Evolutionary conservation across 2,329 filamentous ascomycete genomes (phyloP).

Genomic region (Thermothelomyces thermophilus): DNA sequence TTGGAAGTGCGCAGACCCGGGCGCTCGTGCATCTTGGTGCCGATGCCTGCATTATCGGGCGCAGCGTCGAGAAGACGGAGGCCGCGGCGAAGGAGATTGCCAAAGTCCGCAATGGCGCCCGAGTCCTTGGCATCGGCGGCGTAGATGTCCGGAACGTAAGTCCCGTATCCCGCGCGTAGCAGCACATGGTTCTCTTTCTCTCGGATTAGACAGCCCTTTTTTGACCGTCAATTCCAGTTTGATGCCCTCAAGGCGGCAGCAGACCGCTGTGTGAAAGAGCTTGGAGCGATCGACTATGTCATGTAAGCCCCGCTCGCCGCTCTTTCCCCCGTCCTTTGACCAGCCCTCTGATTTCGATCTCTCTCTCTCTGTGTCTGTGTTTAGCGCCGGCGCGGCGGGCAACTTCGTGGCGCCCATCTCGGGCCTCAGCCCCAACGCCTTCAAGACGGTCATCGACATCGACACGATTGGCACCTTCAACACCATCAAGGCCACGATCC

Average conservation of each 20-base stretch:
- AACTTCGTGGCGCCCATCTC: conserved; percentile 89
- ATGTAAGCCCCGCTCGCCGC: conserved; percentile 53
- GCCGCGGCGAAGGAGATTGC: conserved; percentile 73
- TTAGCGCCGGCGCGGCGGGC: conserved; percentile 83
- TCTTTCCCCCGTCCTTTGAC: too few relatives aligned
- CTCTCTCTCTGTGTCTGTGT: conserved; percentile 1
- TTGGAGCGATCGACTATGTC: conserved; percentile 85
- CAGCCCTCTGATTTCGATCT: too few relatives aligned
- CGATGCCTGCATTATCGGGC: conserved; percentile 88
- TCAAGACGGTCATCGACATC: conserved; percentile 94
- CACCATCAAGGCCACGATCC: conserved; percentile 85
- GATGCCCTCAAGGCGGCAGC: conserved; percentile 67
- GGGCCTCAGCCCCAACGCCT: conserved; percentile 77
- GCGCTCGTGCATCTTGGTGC: conserved; percentile 87
- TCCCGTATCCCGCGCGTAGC: conserved; percentile 2
- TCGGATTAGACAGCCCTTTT: not conserved
- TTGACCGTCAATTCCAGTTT: conserved; percentile 32
- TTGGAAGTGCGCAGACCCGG: conserved; percentile 89
- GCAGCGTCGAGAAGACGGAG: conserved; percentile 84
- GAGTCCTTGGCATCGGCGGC: conserved; percentile 79
- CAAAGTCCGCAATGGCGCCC: conserved; percentile 67
- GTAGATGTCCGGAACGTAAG: conserved; percentile 67
- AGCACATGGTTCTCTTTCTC: not conserved
- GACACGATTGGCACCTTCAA: conserved; percentile 92
- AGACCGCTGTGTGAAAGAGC: conserved; percentile 70